Percentiles rank a stretch among this genome's conserved stretches.
Conservation (phyloP, 495 filamentous ascomycete species). For the Staphylotrichum longicolle region DNA sequence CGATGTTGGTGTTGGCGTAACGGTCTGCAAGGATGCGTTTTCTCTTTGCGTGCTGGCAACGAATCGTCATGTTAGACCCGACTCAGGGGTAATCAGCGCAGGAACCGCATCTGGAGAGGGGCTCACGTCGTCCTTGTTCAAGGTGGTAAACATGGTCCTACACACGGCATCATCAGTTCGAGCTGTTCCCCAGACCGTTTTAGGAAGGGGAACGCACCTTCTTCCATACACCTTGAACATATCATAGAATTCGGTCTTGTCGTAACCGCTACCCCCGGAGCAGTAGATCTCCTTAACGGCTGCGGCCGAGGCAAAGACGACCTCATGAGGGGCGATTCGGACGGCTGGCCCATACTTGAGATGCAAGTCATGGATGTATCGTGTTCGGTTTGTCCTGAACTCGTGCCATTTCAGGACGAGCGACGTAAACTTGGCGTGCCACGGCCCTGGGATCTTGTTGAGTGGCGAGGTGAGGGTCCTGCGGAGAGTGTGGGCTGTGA, state of each 20-base stretch:
- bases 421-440: constrained; percentile 52
- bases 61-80: neutral
- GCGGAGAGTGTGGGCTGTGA: constrained; percentile 25
- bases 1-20: constrained; percentile 65
- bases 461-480: constrained; percentile 40
- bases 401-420: constrained; percentile 57
- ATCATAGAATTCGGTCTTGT: constrained; percentile 67
- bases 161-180: constrained; percentile 1
- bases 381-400: constrained; percentile 52
- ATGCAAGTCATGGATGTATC: constrained; percentile 56
- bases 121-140: constrained; percentile 53
- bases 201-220: constrained; percentile 36
- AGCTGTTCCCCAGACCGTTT: no score
- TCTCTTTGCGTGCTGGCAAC: constrained; percentile 54
- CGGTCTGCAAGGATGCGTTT: constrained; percentile 61
- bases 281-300: constrained; percentile 67
- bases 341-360: constrained; percentile 55
- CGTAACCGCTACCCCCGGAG: constrained; percentile 62
- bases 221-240: constrained; percentile 58
- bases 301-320: constrained; percentile 56
- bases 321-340: constrained; percentile 58
- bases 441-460: constrained; percentile 53
- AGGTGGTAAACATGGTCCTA: constrained; percentile 61
- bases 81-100: no score
- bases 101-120: neutral